Conservation (phyloP, 306 rosid species). For the Gynostemma pentaphyllum region DNA sequence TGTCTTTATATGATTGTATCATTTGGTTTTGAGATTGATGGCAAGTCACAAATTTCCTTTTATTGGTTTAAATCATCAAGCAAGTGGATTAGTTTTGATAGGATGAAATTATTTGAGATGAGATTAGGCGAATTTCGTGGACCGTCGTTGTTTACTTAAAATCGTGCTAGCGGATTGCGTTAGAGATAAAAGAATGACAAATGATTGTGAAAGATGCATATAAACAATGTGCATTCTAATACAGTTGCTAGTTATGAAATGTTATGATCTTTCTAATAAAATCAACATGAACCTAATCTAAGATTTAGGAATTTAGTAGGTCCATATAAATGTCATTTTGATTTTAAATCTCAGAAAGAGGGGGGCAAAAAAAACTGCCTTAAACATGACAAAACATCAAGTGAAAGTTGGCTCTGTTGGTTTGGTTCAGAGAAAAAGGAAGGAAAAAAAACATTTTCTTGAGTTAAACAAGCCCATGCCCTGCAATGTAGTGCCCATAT, state of each 20-base stretch:
- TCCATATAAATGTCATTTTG: background rate
- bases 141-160: background rate
- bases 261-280: background rate
- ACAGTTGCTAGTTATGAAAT: no score
- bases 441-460: no score
- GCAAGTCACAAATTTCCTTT: background rate
- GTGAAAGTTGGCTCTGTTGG: background rate
- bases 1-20: background rate
- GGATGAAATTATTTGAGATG: background rate
- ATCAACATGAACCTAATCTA: background rate
- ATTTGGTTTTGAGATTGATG: background rate
- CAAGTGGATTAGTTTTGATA: conserved; percentile 3
- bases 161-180: background rate
- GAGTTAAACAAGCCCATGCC: no score
- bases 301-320: background rate
- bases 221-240: background rate
- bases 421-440: no score
- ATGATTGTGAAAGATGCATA: background rate
- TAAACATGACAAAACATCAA: background rate
- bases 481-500: no score
- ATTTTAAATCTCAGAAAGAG: background rate
- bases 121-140: background rate
- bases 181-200: background rate
- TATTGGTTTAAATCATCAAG: background rate
- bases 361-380: background rate